Evolutionary conservation across 2,329 filamentous ascomycete genomes (phyloP), one percentile per base, ranked within the genome.

Genomic region (Lecanoromycetidae sp.): DNA sequence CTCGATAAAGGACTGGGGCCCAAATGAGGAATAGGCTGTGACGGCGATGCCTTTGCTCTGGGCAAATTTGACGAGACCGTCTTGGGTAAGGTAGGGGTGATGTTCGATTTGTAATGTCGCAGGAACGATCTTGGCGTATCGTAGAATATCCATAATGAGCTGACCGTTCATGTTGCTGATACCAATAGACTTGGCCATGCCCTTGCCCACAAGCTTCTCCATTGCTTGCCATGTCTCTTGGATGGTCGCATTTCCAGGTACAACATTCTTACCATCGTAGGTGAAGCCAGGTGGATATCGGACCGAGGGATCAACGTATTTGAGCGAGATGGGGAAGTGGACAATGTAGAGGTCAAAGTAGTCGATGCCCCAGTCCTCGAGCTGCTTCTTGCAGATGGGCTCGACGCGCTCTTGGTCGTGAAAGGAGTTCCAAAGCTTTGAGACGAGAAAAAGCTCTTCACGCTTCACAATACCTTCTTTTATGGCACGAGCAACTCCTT

Each of bases 391-490:
- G 66, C 72, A 75, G 61, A 91, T 87, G 49, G 80, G 79, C 66
- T 82, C 78, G 53, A 90, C 84, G 57, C 76, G 75, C 57, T 90
- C 80, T 57, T 73, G 74, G 59, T 90, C 82, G 72, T 94, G 86
- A 77, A 87, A 94, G 56, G 80, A 81, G 71, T 90, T 87, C 87
- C 87, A 94, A 49, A 94, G 81, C 74, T 94, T 94, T 66, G 82
- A 87, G 55, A 88, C 84, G 61, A 94, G 80, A 77, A 94, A 94
- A 62, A 94, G 82, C 20, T 94, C 86, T 66, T 84, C 79, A 51
- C 85, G 82, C 71, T 81, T 87, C 57, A 88, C 84, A 49, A 90
- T 65, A 35, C 84, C 83, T 8, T 91, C 85, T 61, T 82, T 75
- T 67, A 91, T 86, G 59, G 85, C 85, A 56, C 82, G 82, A 50